These are phyloP conservation scores for Hypoxylon sp. DNA, from an alignment of 2,329 filamentous ascomycete species.

Conservation along the genomic window DNA sequence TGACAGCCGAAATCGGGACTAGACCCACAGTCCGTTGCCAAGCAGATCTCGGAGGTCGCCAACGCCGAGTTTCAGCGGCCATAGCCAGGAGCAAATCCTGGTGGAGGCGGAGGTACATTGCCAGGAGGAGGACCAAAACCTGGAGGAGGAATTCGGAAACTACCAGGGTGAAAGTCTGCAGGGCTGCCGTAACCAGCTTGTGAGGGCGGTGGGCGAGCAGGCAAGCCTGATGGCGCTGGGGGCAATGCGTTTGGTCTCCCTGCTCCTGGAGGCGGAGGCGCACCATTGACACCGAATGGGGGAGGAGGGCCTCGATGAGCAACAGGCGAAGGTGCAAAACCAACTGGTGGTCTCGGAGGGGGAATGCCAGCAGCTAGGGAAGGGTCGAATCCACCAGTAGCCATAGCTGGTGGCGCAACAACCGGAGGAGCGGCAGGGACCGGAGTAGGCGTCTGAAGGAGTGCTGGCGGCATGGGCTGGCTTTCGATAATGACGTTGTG, in stretches of 20 bases:
- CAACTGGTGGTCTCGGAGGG: constrained; percentile 56
- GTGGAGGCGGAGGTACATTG: constrained; percentile 46
- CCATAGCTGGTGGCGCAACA: constrained; percentile 48
- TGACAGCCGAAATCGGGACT: not conserved
- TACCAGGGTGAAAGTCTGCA: constrained; percentile 63
- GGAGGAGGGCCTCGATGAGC: constrained; percentile 51
- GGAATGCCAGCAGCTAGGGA: constrained; percentile 54
- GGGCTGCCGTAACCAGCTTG: constrained; percentile 77
- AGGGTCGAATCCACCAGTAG: constrained; percentile 48
- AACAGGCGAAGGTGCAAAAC: constrained; percentile 50
- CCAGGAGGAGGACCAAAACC: constrained; percentile 59
- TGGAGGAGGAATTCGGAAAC: constrained; percentile 58
- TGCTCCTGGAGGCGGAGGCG: constrained; percentile 51
- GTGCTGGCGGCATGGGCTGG: constrained; percentile 80
- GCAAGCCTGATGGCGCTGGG: constrained; percentile 69
- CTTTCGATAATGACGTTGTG: constrained; percentile 90
- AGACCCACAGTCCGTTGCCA: not conserved
- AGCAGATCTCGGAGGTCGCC: not conserved
- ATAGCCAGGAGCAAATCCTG: constrained; percentile 50
- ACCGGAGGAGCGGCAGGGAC: constrained; percentile 46
- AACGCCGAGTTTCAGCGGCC: constrained; percentile 40
- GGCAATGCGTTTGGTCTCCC: constrained; percentile 61
- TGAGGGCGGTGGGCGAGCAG: constrained; percentile 77
- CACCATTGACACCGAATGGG: constrained; percentile 57
- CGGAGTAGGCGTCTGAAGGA: constrained; percentile 64